phyloP scores from a whole-genome alignment of 2,329 filamentous ascomycete genomes.

The Aspergillus ibericus region DNA sequence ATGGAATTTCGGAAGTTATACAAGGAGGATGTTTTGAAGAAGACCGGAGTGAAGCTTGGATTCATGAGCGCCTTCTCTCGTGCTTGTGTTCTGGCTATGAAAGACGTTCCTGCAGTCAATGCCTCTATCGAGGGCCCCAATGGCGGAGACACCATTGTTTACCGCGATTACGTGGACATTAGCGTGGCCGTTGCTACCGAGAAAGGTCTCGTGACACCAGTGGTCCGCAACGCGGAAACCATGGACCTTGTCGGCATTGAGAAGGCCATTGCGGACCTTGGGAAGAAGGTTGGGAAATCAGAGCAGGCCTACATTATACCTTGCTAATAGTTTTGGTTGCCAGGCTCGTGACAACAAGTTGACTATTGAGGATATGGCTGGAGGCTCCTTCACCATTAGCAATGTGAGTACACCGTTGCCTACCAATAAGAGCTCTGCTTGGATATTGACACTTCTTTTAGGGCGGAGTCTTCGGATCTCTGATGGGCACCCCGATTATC shows the following conservation, averaged over 20 bases:
- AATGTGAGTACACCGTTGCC: constrained; percentile 57
- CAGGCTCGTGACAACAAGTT: constrained; percentile 93
- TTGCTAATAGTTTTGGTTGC: neutral
- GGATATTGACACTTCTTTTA: constrained; percentile 24
- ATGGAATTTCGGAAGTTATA: constrained; percentile 98
- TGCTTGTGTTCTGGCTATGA: constrained; percentile 87
- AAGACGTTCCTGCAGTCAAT: constrained; percentile 90
- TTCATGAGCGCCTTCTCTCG: constrained; percentile 98
- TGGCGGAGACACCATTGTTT: constrained; percentile 95
- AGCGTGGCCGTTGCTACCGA: constrained; percentile 96
- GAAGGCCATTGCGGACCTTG: constrained; percentile 85
- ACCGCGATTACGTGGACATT: constrained; percentile 96
- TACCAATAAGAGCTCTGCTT: neutral
- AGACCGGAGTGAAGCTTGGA: constrained; percentile 95
- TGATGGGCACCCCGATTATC: constrained; percentile 98
- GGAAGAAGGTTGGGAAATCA: constrained; percentile 72
- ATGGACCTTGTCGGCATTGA: constrained; percentile 90
- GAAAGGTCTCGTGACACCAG: constrained; percentile 94
- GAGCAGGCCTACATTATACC: constrained; percentile 6
- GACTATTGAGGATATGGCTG: constrained; percentile 98
- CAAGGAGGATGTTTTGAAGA: constrained; percentile 95
- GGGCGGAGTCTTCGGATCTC: constrained; percentile 90
- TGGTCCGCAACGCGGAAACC: constrained; percentile 88
- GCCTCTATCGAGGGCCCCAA: constrained; percentile 95
- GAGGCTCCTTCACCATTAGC: constrained; percentile 96